A percentile compares a stretch with the other conserved stretches of the same genome.
phyloP scores from a whole-genome alignment of 2,329 filamentous ascomycete species.

The Epichloe bromicola region DNA sequence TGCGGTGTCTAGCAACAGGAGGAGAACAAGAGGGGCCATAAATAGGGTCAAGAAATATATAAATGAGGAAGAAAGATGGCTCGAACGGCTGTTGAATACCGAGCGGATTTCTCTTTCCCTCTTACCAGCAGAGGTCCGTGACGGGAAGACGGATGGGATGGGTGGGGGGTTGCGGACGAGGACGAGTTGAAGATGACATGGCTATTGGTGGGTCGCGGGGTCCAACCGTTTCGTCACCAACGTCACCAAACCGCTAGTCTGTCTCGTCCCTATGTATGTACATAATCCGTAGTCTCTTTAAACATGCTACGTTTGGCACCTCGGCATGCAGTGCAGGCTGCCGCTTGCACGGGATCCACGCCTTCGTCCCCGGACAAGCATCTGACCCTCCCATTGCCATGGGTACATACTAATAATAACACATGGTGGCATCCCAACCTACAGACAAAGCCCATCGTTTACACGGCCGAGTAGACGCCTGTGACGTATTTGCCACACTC shows the following conservation, averaged over 20 bases:
- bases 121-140: conserved; percentile 5
- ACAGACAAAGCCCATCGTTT: conserved; percentile 6
- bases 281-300: too few relatives aligned
- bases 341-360: background rate
- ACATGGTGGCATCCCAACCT: background rate
- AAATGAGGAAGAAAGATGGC: background rate
- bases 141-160: background rate
- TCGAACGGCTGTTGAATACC: background rate
- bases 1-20: background rate
- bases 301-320: background rate
- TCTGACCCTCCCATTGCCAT: background rate
- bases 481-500: conserved; percentile 77
- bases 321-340: background rate
- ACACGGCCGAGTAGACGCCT: conserved; percentile 63
- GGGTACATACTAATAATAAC: background rate
- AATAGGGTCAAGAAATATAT: background rate
- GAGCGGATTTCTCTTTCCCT: background rate
- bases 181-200: too few relatives aligned
- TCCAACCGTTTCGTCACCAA: background rate
- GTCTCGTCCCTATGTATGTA: too few relatives aligned
- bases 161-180: background rate
- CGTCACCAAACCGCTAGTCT: too few relatives aligned
- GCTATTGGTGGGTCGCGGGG: background rate
- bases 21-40: conserved; percentile 1
- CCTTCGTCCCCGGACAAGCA: background rate